A percentile compares a stretch with the other conserved stretches of the same genome.
Evolutionary conservation across 768 basidiomycete species (phyloP).

Genomic region (Favolaschia claudopus): DNA sequence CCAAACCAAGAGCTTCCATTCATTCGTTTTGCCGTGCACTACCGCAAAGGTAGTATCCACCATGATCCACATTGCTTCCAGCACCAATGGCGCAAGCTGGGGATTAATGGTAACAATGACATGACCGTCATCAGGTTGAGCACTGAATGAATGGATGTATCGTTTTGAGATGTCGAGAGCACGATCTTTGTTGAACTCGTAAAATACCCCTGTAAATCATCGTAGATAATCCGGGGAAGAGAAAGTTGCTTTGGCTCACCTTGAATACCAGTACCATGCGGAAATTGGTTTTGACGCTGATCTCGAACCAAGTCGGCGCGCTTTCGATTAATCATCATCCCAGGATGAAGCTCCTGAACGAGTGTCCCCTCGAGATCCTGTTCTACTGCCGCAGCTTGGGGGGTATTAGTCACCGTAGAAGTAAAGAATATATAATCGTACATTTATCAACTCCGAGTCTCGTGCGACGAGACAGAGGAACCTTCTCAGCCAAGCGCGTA

Average conservation of each 20-base stretch:
- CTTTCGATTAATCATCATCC: constrained; percentile 4
- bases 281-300: no score
- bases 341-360: constrained; percentile 3
- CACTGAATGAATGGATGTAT: background rate
- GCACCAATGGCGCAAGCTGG: background rate
- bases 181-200: background rate
- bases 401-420: no score
- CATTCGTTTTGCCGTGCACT: constrained; percentile 7
- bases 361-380: background rate
- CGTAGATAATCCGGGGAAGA: no score
- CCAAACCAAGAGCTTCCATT: constrained; percentile 12
- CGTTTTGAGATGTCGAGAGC: background rate
- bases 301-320: no score
- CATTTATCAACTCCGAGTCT: constrained; percentile 7
- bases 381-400: background rate
- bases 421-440: no score
- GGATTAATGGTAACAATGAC: constrained; percentile 1
- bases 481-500: background rate
- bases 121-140: background rate
- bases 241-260: no score
- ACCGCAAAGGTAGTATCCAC: constrained; percentile 9
- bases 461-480: background rate
- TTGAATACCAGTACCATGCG: no score
- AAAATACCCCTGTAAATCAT: background rate
- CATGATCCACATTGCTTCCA: constrained; percentile 8